Base-by-base conservation (phyloP, 2,329 filamentous ascomycete species). In the Stenocarpella maydis region DNA sequence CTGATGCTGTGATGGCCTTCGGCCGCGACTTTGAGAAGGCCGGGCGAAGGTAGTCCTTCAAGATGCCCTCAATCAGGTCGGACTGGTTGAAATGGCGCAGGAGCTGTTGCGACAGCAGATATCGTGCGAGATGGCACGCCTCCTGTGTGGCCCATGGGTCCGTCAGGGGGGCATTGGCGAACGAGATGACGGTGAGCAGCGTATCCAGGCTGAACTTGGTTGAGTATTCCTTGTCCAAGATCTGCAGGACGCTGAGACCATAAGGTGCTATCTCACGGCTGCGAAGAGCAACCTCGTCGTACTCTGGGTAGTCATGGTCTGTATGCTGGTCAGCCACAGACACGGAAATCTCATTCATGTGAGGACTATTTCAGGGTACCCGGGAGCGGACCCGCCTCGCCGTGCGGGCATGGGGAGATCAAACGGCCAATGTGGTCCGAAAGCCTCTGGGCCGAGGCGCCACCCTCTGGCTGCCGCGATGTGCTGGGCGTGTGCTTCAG, bases 11-110 rank as follows among this genome's bases (percentile, higher is more conserved):
- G 54, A 92, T 80, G 3, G 81, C 81, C 2, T 78, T 77, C 6
- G 88, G 84, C 24, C 83, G 86, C 19, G 86, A 82, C 69, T 84
- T 85, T 34, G 85, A 83, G 81, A 95, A 94, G 7, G 92, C 80
- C 34, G 90, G 90, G 45, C 89, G 90, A 63, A 95, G 84, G 75
- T 90, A 90, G 74, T 81, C 80, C 71, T 86, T 82, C 4, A 95
- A 85, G 68, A 94, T 82, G 47, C 84, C 80, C n/a, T 84, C 81
- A 21, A 85, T 80, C 73, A 90, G 80, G 73, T 89, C 85, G 4
- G 71, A 28, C n/a, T 71, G 31, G 64, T 75, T 24, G 17, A 54
- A 69, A 0, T 70, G 65, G 12, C 31, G 34, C 8, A 69, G 17
- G 6, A 82, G 61, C 1, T 79, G 75, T 1, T 71, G 24, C 1